Evolutionary conservation across 208 protist genomes (phyloP).

Genomic region (Leishmania tarentolae): DNA sequence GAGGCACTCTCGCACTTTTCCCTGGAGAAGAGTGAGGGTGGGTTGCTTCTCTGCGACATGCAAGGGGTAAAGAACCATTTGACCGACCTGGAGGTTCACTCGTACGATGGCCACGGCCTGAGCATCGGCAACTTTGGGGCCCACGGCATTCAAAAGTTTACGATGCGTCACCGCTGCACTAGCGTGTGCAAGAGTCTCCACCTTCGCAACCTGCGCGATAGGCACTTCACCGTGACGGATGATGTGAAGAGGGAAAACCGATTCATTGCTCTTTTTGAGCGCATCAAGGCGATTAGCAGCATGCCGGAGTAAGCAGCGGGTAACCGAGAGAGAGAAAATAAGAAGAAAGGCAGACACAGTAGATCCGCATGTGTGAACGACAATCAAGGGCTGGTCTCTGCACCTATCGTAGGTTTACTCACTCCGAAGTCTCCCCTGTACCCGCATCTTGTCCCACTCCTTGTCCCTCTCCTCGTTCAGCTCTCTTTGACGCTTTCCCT

Average conservation of each 20-base stretch:
- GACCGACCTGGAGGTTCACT: constrained; percentile 81
- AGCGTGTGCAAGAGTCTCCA: constrained; percentile 49
- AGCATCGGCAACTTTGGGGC: constrained; percentile 70
- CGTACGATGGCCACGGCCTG: constrained; percentile 56
- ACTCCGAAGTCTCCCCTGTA: neutral
- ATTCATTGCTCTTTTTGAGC: constrained; percentile 22
- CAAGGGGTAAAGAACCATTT: constrained; percentile 64
- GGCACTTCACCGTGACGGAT: constrained; percentile 19
- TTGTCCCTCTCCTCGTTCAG: too few species aligned
- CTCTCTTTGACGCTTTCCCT: neutral
- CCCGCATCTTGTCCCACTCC: neutral
- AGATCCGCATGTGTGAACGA: neutral
- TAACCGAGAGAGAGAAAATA: neutral
- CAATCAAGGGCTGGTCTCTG: neutral
- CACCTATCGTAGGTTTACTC: neutral
- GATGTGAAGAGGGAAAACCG: constrained; percentile 17
- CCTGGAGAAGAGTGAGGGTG: constrained; percentile 44
- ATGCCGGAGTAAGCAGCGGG: constrained; percentile 2
- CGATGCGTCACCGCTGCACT: constrained; percentile 55
- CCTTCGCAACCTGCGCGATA: constrained; percentile 26
- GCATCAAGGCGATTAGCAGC: constrained; percentile 19
- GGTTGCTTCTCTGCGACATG: constrained; percentile 69
- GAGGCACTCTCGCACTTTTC: constrained; percentile 86
- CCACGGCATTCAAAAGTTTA: constrained; percentile 57
- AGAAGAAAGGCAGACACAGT: neutral